phyloP scores from a whole-genome alignment of 2,329 filamentous ascomycete species.

The Exophiala calicioides region DNA sequence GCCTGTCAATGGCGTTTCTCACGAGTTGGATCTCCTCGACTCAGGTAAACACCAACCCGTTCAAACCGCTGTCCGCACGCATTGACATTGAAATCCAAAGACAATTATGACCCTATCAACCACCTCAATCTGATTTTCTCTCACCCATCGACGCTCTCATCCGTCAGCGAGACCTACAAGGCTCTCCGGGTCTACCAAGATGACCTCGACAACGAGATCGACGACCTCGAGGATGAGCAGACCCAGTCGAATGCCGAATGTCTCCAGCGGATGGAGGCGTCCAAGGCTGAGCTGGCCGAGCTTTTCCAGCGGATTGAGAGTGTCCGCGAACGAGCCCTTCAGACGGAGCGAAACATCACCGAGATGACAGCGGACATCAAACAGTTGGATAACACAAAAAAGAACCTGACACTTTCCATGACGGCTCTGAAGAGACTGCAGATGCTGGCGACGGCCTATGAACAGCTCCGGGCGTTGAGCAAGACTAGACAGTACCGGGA shows the following conservation, averaged over 20 bases:
- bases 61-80: neutral
- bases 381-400: slow-evolving; percentile 91
- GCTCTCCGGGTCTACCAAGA: slow-evolving; percentile 74
- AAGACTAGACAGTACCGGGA: slow-evolving; percentile 90
- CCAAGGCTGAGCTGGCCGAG: slow-evolving; percentile 83
- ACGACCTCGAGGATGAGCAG: slow-evolving; percentile 70
- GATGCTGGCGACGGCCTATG: slow-evolving; percentile 99
- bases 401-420: slow-evolving; percentile 95
- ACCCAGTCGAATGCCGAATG: slow-evolving; percentile 83
- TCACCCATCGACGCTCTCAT: slow-evolving; percentile 79
- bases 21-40: slow-evolving; percentile 44
- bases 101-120: slow-evolving; percentile 87
- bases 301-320: slow-evolving; percentile 94
- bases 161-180: slow-evolving; percentile 71
- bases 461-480: slow-evolving; percentile 81
- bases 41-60: slow-evolving; percentile 39
- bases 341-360: slow-evolving; percentile 93
- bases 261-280: slow-evolving; percentile 85
- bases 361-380: slow-evolving; percentile 99
- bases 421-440: slow-evolving; percentile 94
- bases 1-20: slow-evolving; percentile 25
- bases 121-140: slow-evolving; percentile 94
- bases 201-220: slow-evolving; percentile 78
- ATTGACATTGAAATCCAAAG: slow-evolving; percentile 41
- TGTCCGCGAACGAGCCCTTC: slow-evolving; percentile 81